phyloP scores from a whole-genome alignment of 2,329 filamentous ascomycete genomes.

The Teratosphaeria pseudoeucalypti region DNA sequence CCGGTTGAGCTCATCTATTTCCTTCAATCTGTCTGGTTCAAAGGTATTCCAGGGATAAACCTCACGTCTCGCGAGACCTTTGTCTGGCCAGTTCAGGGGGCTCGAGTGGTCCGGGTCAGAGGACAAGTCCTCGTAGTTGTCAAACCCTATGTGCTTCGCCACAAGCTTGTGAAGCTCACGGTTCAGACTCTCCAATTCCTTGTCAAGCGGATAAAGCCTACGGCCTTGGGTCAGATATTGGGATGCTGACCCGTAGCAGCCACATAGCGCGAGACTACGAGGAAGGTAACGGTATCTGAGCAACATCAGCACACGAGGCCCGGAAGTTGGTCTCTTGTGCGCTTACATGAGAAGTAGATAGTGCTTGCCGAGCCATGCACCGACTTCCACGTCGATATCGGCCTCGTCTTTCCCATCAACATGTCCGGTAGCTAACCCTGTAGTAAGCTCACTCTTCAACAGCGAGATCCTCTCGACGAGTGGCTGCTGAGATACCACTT shows the following conservation, averaged over 20 bases:
- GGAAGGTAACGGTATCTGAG: slow-evolving; percentile 18
- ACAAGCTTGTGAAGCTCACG: slow-evolving; percentile 17
- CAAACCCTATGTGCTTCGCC: neutral
- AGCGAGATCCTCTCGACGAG: slow-evolving; percentile 29
- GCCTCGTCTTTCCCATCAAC: slow-evolving; percentile 10
- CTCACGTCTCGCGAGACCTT: slow-evolving; percentile 56
- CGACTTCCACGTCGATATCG: slow-evolving; percentile 16
- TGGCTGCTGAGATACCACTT: slow-evolving; percentile 15
- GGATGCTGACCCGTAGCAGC: slow-evolving; percentile 56
- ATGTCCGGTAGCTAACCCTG: slow-evolving; percentile 12
- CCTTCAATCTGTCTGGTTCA: slow-evolving; percentile 48
- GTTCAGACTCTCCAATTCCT: slow-evolving; percentile 42
- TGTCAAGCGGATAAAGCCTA: slow-evolving; percentile 43
- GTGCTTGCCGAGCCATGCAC: slow-evolving; percentile 39
- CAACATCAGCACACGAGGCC: slow-evolving; percentile 1
- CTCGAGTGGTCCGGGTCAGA: neutral
- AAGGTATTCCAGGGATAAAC: slow-evolving; percentile 54
- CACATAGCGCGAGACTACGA: slow-evolving; percentile 49
- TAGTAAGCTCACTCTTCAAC: slow-evolving; percentile 20
- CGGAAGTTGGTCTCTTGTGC: neutral
- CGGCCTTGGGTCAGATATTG: slow-evolving; percentile 56
- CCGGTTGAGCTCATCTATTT: slow-evolving; percentile 52
- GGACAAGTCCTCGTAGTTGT: neutral
- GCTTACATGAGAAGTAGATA: slow-evolving; percentile 17
- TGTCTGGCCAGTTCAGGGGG: slow-evolving; percentile 49